These are phyloP conservation scores for Solanum aculeatissimum DNA, from an alignment of 305 asterid genomes.

Conservation along the genomic window DNA sequence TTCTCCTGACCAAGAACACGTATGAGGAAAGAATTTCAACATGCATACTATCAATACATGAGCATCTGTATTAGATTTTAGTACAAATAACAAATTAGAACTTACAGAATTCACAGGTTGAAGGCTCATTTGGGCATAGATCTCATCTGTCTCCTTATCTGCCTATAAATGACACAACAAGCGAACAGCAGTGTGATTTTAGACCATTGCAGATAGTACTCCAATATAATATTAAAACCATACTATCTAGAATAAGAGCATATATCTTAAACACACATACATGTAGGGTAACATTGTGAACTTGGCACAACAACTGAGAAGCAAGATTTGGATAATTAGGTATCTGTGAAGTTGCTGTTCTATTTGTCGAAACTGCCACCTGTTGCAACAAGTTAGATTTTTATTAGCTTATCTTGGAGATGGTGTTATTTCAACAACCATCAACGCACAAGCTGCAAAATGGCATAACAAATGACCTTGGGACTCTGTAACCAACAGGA, in stretches of 20 bases:
- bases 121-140: slow-evolving; percentile 90
- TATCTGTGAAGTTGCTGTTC: slow-evolving; percentile 72
- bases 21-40: background rate
- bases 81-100: background rate
- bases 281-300: slow-evolving; percentile 79
- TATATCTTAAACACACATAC: slow-evolving; percentile 23
- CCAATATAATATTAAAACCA: background rate
- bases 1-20: slow-evolving; percentile 47
- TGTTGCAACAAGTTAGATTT: slow-evolving; percentile 15
- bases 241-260: background rate
- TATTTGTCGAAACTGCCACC: slow-evolving; percentile 89
- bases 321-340: slow-evolving; percentile 90
- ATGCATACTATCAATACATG: background rate
- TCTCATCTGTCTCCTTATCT: slow-evolving; percentile 90
- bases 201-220: background rate
- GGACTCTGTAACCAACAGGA: background rate
- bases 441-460: background rate
- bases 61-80: background rate
- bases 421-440: too few relatives aligned
- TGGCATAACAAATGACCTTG: background rate
- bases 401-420: background rate
- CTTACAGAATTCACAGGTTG: slow-evolving; percentile 85
- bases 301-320: slow-evolving; percentile 79
- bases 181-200: background rate
- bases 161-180: slow-evolving; percentile 38